phyloP scores from a whole-genome alignment of 2,329 filamentous ascomycete genomes.

The Coniochaeta sp. region DNA sequence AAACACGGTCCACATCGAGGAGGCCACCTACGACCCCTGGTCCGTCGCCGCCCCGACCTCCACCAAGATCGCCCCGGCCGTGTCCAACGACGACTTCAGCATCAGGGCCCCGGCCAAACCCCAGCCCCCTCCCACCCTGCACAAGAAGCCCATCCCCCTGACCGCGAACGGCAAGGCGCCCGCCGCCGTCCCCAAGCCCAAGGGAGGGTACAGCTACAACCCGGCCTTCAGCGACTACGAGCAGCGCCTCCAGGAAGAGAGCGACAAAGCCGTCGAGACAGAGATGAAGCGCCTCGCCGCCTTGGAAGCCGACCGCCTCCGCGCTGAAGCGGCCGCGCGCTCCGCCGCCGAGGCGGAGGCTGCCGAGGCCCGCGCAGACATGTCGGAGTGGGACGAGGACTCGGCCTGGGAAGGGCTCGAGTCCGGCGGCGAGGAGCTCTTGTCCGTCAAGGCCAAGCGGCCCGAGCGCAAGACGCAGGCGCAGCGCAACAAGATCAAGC shows the following conservation, averaged over 20 bases:
- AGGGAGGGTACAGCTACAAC: conserved; percentile 87
- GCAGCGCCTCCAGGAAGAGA: conserved; percentile 64
- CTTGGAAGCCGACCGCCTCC: conserved; percentile 59
- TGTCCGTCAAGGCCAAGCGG: conserved; percentile 59
- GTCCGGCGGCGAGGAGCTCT: conserved; percentile 70
- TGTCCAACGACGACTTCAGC: conserved; percentile 28
- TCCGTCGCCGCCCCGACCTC: conserved; percentile 25
- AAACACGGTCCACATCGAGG: conserved; percentile 44
- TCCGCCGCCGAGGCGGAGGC: conserved; percentile 72
- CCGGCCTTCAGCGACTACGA: conserved; percentile 84
- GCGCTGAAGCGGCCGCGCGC: conserved; percentile 58
- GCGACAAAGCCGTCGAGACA: conserved; percentile 69
- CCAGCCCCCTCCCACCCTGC: conserved; percentile 68
- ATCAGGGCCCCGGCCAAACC: conserved; percentile 62
- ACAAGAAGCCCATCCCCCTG: conserved; percentile 71
- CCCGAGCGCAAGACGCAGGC: conserved; percentile 78
- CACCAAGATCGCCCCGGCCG: conserved; percentile 14
- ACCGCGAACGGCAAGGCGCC: conserved; percentile 74
- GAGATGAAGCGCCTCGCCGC: conserved; percentile 68
- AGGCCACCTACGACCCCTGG: conserved; percentile 78
- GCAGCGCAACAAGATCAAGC: conserved; percentile 81
- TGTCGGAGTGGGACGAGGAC: conserved; percentile 75
- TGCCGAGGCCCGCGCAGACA: conserved; percentile 56
- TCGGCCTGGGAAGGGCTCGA: conserved; percentile 88
- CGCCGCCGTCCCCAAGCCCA: conserved; percentile 71